These are phyloP conservation scores for Pyronema omphalodes DNA, from an alignment of 495 filamentous ascomycete species.

Conservation along the genomic window DNA sequence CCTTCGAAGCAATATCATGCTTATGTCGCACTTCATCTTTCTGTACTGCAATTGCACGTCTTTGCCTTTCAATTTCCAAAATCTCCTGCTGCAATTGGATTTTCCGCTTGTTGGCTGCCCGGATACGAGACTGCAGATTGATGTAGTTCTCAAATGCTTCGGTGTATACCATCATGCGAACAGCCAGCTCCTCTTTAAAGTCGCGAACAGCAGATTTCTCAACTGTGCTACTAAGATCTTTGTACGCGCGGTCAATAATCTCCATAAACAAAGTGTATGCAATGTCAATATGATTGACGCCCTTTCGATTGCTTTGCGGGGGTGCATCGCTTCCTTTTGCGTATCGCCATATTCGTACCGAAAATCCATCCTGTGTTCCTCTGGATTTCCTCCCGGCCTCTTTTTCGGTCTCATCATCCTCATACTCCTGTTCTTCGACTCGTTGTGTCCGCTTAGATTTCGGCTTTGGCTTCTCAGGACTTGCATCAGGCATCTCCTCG, in stretches of 20 bases:
- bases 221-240: constrained; percentile 4
- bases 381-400: no score
- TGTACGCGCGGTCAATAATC: constrained; percentile 10
- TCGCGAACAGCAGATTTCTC: constrained; percentile 13
- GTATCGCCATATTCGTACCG: constrained; percentile 11
- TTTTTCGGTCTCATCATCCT: background rate
- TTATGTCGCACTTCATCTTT: constrained; percentile 17
- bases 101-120: constrained; percentile 13
- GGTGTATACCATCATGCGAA: constrained; percentile 17
- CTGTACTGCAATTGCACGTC: constrained; percentile 12
- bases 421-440: background rate
- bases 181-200: constrained; percentile 18
- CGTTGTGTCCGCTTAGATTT: constrained; percentile 6
- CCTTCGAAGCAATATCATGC: constrained; percentile 12
- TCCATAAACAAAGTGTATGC: constrained; percentile 15
- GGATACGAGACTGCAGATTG: constrained; percentile 5
- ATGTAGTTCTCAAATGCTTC: constrained; percentile 16
- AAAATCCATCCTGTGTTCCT: background rate
- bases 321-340: constrained; percentile 6
- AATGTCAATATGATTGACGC: constrained; percentile 20
- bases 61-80: constrained; percentile 8
- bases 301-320: constrained; percentile 10
- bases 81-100: constrained; percentile 13
- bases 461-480: background rate
- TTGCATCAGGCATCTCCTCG: background rate